Percentiles rank a stretch among this genome's conserved stretches.
These are phyloP conservation scores for Bidens hawaiensis DNA, from an alignment of 140 eudicot genomes.

Conservation along the genomic window DNA sequence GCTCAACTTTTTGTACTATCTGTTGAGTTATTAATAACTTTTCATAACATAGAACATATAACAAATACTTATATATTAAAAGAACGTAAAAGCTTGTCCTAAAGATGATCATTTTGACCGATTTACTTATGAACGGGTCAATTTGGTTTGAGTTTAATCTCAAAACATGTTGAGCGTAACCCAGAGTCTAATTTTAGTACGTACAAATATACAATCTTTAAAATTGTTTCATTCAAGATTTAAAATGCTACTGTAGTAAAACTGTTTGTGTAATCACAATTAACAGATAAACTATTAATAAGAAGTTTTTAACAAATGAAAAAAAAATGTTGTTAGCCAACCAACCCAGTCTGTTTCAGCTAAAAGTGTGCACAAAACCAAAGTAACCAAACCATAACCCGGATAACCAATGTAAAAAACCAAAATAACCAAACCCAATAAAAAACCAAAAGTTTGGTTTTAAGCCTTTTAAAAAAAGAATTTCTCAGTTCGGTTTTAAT, in stretches of 20 bases:
- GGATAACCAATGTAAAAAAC: no score
- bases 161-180: neutral
- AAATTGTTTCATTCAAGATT: neutral
- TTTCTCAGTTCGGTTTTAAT: no score
- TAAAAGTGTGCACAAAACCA: no score
- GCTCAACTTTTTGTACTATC: conserved; percentile 49
- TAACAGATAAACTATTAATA: neutral
- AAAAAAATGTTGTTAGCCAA: neutral
- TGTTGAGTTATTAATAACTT: conserved; percentile 24
- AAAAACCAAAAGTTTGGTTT: no score
- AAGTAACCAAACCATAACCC: no score
- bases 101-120: no score
- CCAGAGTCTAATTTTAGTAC: neutral
- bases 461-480: no score
- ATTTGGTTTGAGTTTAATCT: no score
- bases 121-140: no score
- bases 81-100: neutral
- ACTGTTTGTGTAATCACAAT: neutral
- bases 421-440: no score
- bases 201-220: conserved; percentile 11
- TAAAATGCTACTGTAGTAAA: neutral
- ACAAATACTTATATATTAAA: neutral
- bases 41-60: neutral
- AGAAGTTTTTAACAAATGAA: neutral
- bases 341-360: neutral